Conservation (phyloP, 768 basidiomycete genomes). For the Omphalotus guepiniiformis region DNA sequence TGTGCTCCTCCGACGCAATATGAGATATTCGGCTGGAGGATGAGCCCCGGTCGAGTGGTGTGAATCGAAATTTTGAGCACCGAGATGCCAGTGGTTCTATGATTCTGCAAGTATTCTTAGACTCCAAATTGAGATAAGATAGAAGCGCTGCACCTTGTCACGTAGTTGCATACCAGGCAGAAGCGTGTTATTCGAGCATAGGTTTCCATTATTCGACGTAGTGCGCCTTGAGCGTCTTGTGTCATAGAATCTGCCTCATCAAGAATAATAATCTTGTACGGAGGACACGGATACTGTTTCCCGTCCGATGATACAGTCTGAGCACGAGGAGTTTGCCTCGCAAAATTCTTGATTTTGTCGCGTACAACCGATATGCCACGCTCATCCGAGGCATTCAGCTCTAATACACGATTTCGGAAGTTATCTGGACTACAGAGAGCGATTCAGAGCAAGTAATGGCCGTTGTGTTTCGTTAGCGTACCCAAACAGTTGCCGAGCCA, state of each 20-base stretch:
- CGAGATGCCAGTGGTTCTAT: constrained; percentile 98
- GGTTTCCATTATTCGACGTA: constrained; percentile 99
- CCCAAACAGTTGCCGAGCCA: constrained; percentile 94
- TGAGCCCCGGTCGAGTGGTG: constrained; percentile 78
- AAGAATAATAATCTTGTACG: constrained; percentile 97
- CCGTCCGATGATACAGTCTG: constrained; percentile 68
- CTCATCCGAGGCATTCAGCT: constrained; percentile 98
- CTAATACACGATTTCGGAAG: constrained; percentile 88
- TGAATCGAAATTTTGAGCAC: constrained; percentile 98
- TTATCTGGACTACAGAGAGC: constrained; percentile 73
- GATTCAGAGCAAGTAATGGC: too few species aligned
- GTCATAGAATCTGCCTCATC: constrained; percentile 99
- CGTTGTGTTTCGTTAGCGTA: too few species aligned
- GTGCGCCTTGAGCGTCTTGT: constrained; percentile 95
- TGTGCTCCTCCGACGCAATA: constrained; percentile 74
- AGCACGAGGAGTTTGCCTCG: constrained; percentile 86
- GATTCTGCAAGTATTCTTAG: constrained; percentile 55
- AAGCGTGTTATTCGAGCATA: constrained; percentile 96
- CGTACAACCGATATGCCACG: constrained; percentile 95
- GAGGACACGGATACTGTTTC: constrained; percentile 90
- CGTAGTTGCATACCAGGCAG: constrained; percentile 98
- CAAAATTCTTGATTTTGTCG: constrained; percentile 98
- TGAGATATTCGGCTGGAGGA: constrained; percentile 70
- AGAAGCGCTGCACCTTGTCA: constrained; percentile 67
- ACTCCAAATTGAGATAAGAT: not conserved